Base-by-base conservation (phyloP, 345 rosid genomes). In the Acer campestre region DNA sequence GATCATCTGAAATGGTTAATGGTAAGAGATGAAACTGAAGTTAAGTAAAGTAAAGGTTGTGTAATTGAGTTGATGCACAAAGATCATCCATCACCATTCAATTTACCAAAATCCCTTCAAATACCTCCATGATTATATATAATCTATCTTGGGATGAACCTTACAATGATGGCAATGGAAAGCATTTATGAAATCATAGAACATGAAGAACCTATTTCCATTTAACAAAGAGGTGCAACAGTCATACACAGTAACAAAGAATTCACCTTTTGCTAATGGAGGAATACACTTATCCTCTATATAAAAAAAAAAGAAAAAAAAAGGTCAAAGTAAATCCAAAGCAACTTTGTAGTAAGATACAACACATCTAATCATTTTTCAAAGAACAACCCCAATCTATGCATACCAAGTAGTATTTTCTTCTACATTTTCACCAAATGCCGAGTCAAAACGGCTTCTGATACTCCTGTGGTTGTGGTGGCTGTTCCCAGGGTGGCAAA, bases 401-500 rank as follows among this genome's bases (percentile, higher is more conserved):
- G 70, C 65, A 73, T 74, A 61, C 67, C 78, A 71, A 76, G 79
- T 8, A 75, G 67, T 63, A 64, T 31, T 70, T 49, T 77, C 20
- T 58, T 10, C 51, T 71, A 61, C 31, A 71, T 70, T 27, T n/a
- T 13, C 31, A 11, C 20, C 77, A 72, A 42, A 14, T 48, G 38
- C 46, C 7, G 68, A 71, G 82, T 92, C 91, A 91, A 82, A 91
- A 92, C 61, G 97, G 98, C 90, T 91, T 92, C 84, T 86, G 88
- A 62, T 90, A 89, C 68, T 82, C 90, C 80, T 86, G 90, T 6
- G 91, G 81, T 8, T 59, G 63, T 1, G 94, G 91, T 77, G 88
- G 92, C 73, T 87, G 97, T 85, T 91, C 92, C 98, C 98, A 94
- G 22, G 84, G 79, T 73, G 84, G 94, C 86, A 94, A 84, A 84